These are phyloP conservation scores for Trifolium dubium DNA, from an alignment of 306 rosid genomes.

Conservation along the genomic window DNA sequence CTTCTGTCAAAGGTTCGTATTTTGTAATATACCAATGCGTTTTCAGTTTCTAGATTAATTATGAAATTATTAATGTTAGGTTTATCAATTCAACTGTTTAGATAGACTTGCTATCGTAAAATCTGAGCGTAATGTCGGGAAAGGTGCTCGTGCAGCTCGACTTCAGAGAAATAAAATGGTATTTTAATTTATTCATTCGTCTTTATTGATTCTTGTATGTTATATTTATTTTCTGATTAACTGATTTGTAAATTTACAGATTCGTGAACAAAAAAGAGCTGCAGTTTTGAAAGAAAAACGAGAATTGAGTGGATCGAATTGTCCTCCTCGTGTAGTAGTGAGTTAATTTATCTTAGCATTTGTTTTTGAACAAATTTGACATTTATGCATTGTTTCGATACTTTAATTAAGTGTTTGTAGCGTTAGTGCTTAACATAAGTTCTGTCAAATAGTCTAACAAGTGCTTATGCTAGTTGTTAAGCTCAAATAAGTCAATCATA, in stretches of 20 bases:
- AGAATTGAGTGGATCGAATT: slow-evolving; percentile 70
- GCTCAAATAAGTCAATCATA: not conserved
- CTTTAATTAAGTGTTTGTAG: not conserved
- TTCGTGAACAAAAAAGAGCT: slow-evolving; percentile 71
- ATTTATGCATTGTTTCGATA: not conserved
- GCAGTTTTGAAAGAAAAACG: slow-evolving; percentile 85
- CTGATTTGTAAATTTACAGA: slow-evolving; percentile 47
- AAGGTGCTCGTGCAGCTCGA: slow-evolving; percentile 81
- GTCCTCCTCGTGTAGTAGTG: slow-evolving; percentile 92
- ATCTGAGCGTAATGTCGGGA: slow-evolving; percentile 58
- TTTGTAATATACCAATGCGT: not conserved
- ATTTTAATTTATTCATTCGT: slow-evolving; percentile 1
- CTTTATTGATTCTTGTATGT: not conserved
- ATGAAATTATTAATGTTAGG: not conserved
- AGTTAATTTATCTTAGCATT: slow-evolving; percentile 37
- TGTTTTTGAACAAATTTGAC: not conserved
- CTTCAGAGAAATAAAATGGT: slow-evolving; percentile 87
- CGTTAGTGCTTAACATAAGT: not conserved
- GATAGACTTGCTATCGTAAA: slow-evolving; percentile 56
- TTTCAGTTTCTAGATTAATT: not conserved
- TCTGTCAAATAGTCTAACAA: not conserved
- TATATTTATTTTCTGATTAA: not conserved
- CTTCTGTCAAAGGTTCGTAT: slow-evolving; percentile 56
- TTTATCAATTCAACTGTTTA: slow-evolving; percentile 41
- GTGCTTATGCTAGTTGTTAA: not conserved